Percentiles rank a stretch among this genome's conserved stretches.
phyloP scores from a whole-genome alignment of 225 moss, liverwort and hornwort genomes.

The Antitrichia curtipendula region DNA sequence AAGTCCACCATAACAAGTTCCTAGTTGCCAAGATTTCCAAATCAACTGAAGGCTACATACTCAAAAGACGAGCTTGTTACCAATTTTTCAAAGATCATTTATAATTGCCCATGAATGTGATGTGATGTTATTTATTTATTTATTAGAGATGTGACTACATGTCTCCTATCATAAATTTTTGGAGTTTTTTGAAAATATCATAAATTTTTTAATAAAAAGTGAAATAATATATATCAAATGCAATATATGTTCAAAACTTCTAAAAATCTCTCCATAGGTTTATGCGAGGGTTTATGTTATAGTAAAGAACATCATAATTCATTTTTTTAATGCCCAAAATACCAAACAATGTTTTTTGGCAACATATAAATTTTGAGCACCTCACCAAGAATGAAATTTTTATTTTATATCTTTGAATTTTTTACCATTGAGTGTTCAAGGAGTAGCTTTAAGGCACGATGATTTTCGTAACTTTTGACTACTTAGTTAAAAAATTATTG shows the following conservation, averaged over 20 bases:
- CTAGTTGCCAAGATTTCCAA: too few relatives aligned
- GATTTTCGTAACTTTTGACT: too few relatives aligned
- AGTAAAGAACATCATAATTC: rapidly evolving
- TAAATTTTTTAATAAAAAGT: not conserved
- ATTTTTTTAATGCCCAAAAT: too few relatives aligned
- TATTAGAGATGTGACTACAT: not conserved
- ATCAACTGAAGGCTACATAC: not conserved
- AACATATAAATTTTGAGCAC: too few relatives aligned
- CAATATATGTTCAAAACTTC: not conserved
- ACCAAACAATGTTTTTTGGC: too few relatives aligned
- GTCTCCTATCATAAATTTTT: not conserved
- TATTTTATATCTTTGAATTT: too few relatives aligned
- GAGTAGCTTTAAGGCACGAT: too few relatives aligned
- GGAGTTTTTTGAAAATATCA: not conserved
- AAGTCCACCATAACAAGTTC: not conserved
- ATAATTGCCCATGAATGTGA: not conserved
- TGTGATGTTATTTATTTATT: not conserved
- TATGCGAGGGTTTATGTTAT: too few relatives aligned
- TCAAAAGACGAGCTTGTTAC: rapidly evolving
- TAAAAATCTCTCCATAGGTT: too few relatives aligned
- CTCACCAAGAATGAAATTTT: too few relatives aligned
- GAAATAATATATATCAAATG: not conserved
- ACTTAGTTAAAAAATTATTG: too few relatives aligned
- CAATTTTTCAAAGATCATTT: not conserved
- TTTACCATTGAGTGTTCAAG: too few relatives aligned